Evolutionary conservation across 2,329 filamentous ascomycete genomes (phyloP), one percentile per base, ranked within the genome.

Genomic region (Scleromitrula shiraiana): DNA sequence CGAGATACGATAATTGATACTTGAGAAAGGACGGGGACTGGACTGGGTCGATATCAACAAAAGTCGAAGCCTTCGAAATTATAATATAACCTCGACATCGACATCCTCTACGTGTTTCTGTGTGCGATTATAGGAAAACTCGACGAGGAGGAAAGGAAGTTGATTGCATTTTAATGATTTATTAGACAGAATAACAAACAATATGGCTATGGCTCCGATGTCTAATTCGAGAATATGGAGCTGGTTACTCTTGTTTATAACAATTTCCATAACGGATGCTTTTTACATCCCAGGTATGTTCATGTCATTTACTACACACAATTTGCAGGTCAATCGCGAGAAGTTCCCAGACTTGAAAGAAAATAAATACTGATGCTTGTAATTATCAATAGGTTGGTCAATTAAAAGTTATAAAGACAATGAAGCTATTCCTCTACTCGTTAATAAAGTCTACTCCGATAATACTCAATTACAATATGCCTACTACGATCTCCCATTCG

Each of bases 401-500:
- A 81, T 90, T 62, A 85, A 82, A 62, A 88, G 80, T 61, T 94
- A 94, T 64, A 75, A 75, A 56, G 78, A 89, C 54, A 77, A 80
- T 64, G 85, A 94, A 58, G 73, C 80, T 9, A 84, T 95, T 32
- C 88, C 88, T 1, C 73, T 95, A n/a, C 80, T 91, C 48, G 85
- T 93, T 55, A 95, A 95, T 71, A 95, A 95, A 66, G 82, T 90
- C 59, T 94, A 90, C 67, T 94, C 88, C 47, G 88, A 94, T 67
- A 82, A 86, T 60, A 93, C 86, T 7, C 84, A 93, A 64, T 72
- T 95, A n/a, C 88, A 94, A 65, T 94, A 89, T 77, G 88, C 88
- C 57, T 95, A 91, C 70, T 86, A 84, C 64, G 85, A 93, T 59
- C 80, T 94, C 1, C 88, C 88, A 7, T 95, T 94, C 64, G 85